Percentiles rank a stretch among this genome's conserved stretches.
phyloP scores from a whole-genome alignment of 306 rosid species.

The Abrus precatorius region DNA sequence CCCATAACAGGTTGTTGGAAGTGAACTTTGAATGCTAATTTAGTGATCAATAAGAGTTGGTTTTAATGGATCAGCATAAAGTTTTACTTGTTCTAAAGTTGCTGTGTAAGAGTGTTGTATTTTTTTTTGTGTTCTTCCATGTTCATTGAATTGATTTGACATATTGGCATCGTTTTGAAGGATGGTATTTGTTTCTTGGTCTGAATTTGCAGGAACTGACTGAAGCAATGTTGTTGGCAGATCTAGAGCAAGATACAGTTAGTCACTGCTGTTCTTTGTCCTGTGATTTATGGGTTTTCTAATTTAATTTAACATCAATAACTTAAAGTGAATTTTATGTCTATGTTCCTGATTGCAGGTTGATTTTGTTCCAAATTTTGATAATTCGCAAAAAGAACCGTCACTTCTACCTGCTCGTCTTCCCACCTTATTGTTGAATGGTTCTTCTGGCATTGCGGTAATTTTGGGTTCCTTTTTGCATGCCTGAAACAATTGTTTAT shows the following conservation, averaged over 20 bases:
- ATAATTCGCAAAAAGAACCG: constrained; percentile 95
- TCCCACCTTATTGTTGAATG: constrained; percentile 89
- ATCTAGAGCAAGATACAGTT: constrained; percentile 87
- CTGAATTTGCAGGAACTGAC: constrained; percentile 77
- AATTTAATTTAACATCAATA: constrained; percentile 13
- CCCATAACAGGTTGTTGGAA: constrained; percentile 7
- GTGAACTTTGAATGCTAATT: constrained; percentile 4
- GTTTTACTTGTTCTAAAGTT: constrained; percentile 7
- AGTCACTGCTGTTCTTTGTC: constrained; percentile 60
- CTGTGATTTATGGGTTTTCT: constrained; percentile 40
- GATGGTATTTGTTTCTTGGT: constrained; percentile 25
- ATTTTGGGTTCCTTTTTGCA: constrained; percentile 46
- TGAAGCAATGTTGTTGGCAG: constrained; percentile 91
- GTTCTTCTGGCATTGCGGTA: constrained; percentile 99
- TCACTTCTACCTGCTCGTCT: constrained; percentile 93
- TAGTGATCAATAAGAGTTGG: constrained; percentile 17
- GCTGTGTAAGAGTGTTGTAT: constrained; percentile 20
- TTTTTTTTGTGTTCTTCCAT: constrained; percentile 32
- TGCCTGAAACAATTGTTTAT: constrained; percentile 28
- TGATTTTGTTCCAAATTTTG: constrained; percentile 92
- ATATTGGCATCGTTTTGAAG: constrained; percentile 36
- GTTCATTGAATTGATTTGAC: constrained; percentile 34
- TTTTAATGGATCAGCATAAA: constrained; percentile 7
- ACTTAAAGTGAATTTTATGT: constrained; percentile 31
- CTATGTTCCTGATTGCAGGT: constrained; percentile 64